Base-by-base conservation (phyloP, 495 filamentous ascomycete genomes). In the Penicillium psychrofluorescens region DNA sequence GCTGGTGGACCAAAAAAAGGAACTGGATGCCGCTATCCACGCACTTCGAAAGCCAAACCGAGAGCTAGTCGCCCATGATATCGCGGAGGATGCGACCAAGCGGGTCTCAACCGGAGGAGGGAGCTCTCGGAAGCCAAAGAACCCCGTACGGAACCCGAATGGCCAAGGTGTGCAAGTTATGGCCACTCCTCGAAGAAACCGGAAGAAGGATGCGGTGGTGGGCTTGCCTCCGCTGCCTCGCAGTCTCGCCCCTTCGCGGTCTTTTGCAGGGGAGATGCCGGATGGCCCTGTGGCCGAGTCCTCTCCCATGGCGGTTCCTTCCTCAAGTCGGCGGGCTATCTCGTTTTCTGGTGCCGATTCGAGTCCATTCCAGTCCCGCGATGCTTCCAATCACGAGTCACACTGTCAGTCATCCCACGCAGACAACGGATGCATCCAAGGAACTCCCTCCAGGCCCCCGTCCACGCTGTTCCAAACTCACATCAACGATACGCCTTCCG, bases 41-140 rank as follows among this genome's bases (percentile, higher is more conserved):
- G 74, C 86, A 1, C 68, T 97, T 27, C 86, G 89, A 53, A 95
- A 84, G 61, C 92, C 92, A 6, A 95, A 96, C 55, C 76, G 92
- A 43, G 75, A 83, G 6, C 68, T 91, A 35, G 88, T 86, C 10
- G 81, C 80, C 10, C 81, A 81, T 50, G 81, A 83, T 39, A 70
- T 88, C 33, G 84, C 77, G 7, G 81, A 91, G 4, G 81, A 78
- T 41, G 79, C 79, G 8, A 83, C 86, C 48, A 80, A 77, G 54
- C 75, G 85, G 44, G 67, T 41, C 56, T 61, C 32, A 55, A 60
- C 42, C 13, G 48, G 38, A 31, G 54, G 60, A 36, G 56, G 61
- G 33, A 68, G 63, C 40, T 61, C 63, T 11, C 59, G 70, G n/a
- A 72, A 85, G 64, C 55, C 79, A 5, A 84, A 78, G 50, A 87